These are phyloP conservation scores for Eucalyptus melliodora DNA, from an alignment of 345 rosid genomes.

Conservation along the genomic window DNA sequence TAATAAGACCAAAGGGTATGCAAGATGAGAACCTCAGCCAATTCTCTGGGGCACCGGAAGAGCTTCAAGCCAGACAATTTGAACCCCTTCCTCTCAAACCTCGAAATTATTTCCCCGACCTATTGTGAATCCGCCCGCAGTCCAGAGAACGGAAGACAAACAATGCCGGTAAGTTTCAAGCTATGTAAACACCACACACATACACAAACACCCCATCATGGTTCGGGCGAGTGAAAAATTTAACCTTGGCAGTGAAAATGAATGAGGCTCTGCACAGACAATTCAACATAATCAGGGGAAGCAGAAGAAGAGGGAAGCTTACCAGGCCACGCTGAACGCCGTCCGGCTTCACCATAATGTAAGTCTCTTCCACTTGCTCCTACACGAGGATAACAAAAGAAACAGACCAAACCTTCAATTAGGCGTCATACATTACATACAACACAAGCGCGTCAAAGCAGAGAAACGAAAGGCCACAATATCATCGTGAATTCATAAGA, in stretches of 20 bases:
- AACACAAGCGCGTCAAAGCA: background rate
- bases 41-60: conserved; percentile 66
- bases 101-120: conserved; percentile 95
- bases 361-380: conserved; percentile 80
- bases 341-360: conserved; percentile 92
- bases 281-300: background rate
- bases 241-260: background rate
- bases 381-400: conserved; percentile 1
- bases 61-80: conserved; percentile 80
- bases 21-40: conserved; percentile 66
- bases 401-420: background rate
- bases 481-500: background rate
- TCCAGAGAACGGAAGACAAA: background rate
- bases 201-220: background rate
- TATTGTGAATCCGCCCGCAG: conserved; percentile 5
- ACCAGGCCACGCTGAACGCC: conserved; percentile 94
- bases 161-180: background rate
- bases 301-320: conserved; percentile 8
- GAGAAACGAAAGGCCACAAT: background rate
- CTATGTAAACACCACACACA: background rate
- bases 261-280: background rate
- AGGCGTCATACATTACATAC: background rate
- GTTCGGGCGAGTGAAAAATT: background rate
- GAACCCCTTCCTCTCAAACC: conserved; percentile 96
- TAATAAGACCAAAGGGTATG: background rate